These are phyloP conservation scores for Chlamydomonas applanata DNA, from an alignment of 139 green algal genomes.

Conservation along the genomic window DNA sequence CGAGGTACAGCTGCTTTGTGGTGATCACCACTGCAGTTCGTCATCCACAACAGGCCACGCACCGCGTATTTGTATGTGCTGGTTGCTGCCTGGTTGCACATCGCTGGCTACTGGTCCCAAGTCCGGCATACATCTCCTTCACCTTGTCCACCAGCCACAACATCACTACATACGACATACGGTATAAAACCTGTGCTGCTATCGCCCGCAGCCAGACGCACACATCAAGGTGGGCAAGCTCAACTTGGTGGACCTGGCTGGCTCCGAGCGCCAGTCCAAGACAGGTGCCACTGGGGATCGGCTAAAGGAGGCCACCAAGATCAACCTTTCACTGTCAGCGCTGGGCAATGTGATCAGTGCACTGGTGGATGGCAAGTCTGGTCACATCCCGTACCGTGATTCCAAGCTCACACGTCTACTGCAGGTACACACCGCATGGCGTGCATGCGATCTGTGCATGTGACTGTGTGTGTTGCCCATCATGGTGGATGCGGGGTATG, in stretches of 20 bases:
- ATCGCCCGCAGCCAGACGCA: constrained; percentile 33
- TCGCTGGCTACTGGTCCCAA: too few species aligned
- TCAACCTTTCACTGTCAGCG: constrained; percentile 63
- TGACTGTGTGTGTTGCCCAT: too few species aligned
- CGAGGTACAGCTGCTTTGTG: too few species aligned
- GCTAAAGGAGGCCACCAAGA: constrained; percentile 75
- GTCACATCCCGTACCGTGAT: constrained; percentile 77
- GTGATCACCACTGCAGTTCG: too few species aligned
- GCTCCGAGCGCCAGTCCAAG: constrained; percentile 74
- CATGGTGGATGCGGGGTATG: too few species aligned
- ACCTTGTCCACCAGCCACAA: background rate
- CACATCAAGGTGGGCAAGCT: constrained; percentile 82
- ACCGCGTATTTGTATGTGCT: too few species aligned
- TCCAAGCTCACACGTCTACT: constrained; percentile 80
- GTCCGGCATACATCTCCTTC: background rate
- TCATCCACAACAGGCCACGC: too few species aligned
- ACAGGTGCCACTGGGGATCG: constrained; percentile 48
- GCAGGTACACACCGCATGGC: constrained; percentile 2
- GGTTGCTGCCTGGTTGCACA: too few species aligned
- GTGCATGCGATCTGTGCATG: too few species aligned
- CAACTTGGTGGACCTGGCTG: constrained; percentile 90
- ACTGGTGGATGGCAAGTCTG: constrained; percentile 64
- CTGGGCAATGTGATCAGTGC: constrained; percentile 76
- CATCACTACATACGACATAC: too few species aligned
- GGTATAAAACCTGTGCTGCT: background rate